phyloP scores from a whole-genome alignment of 1,139 yeast genomes.

The Lodderomyces margitis region DNA sequence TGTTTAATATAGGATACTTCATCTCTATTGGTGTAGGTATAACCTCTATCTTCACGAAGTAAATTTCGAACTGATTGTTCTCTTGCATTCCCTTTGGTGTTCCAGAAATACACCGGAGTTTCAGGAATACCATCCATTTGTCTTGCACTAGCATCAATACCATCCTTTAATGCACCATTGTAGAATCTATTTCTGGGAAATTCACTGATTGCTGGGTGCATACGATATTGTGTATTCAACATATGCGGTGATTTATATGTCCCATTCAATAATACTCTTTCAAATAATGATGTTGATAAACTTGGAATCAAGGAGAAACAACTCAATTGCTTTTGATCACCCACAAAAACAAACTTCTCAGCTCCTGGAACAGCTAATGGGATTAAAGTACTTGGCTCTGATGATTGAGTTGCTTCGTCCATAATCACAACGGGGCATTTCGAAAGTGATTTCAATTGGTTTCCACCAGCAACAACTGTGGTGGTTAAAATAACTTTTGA shows the following conservation, averaged over 20 bases:
- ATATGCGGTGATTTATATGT: constrained; percentile 59
- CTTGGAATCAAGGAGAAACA: constrained; percentile 67
- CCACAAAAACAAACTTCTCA: constrained; percentile 66
- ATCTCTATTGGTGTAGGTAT: constrained; percentile 51
- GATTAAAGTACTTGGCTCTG: constrained; percentile 67
- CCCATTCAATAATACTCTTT: constrained; percentile 55
- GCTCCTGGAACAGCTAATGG: constrained; percentile 70
- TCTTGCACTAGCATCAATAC: constrained; percentile 53
- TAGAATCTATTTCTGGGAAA: constrained; percentile 62
- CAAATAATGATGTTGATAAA: constrained; percentile 57
- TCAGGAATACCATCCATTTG: constrained; percentile 35
- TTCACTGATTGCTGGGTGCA: constrained; percentile 66
- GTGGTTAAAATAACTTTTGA: constrained; percentile 72
- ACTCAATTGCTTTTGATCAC: constrained; percentile 66
- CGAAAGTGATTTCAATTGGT: constrained; percentile 52
- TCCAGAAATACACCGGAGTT: constrained; percentile 55
- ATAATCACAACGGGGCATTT: constrained; percentile 66
- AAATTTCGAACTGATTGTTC: constrained; percentile 48
- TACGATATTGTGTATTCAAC: constrained; percentile 72
- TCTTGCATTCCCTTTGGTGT: constrained; percentile 39
- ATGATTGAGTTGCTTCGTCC: constrained; percentile 65
- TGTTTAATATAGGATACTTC: constrained; percentile 50
- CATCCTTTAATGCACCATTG: constrained; percentile 54
- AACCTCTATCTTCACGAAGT: constrained; percentile 49
- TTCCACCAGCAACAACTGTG: constrained; percentile 69